Conservation (phyloP, 1,139 yeast species). For the Hansenula lynferdii region DNA sequence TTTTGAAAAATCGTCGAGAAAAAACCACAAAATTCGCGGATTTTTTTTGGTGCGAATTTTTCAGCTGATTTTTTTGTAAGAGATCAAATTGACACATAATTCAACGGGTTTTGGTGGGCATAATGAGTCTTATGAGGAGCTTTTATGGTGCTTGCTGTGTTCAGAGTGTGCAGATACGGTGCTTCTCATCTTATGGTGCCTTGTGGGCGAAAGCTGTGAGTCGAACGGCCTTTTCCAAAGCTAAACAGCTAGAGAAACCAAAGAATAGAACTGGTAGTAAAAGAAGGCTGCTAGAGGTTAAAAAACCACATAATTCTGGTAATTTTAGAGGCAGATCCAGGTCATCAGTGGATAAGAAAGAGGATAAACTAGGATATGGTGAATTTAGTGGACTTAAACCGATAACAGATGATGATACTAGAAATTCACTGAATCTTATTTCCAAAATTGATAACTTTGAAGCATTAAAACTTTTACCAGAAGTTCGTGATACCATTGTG, state of each 20-base stretch:
- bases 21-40: background rate
- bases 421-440: conserved; percentile 31
- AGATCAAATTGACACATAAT: background rate
- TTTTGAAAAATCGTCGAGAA: background rate
- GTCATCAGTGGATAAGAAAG: background rate
- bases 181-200: no score
- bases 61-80: no score
- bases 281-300: background rate
- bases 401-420: conserved; percentile 26
- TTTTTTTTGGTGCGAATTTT: background rate
- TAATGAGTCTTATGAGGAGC: background rate
- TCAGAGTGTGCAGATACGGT: no score
- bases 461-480: conserved; percentile 61
- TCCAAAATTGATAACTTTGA: conserved; percentile 55
- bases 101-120: background rate
- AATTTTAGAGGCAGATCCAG: background rate
- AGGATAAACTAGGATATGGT: conserved; percentile 10
- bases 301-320: background rate
- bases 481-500: conserved; percentile 58
- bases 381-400: conserved; percentile 29
- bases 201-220: background rate
- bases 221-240: background rate
- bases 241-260: background rate
- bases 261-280: background rate
- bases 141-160: background rate